Conservation (phyloP, 2,329 filamentous ascomycete genomes). For the Penicillium frequentans region DNA sequence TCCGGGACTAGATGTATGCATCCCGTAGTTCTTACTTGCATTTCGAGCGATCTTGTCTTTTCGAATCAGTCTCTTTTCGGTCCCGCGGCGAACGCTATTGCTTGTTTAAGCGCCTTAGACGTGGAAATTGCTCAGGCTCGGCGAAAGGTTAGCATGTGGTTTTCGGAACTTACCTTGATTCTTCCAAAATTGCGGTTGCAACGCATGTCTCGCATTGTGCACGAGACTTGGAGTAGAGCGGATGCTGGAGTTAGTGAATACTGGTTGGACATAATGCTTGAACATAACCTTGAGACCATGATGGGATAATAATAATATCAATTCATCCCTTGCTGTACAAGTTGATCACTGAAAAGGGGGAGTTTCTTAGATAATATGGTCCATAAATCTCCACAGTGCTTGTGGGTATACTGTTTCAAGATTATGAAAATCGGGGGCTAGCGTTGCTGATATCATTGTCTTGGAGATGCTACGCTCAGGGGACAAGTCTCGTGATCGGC, state of each 20-base stretch:
- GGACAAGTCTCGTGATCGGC: background rate
- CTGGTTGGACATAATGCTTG: conserved; percentile 25
- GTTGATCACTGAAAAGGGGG: background rate
- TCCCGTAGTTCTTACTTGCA: conserved; percentile 19
- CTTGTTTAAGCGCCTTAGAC: conserved; percentile 20
- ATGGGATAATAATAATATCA: conserved; percentile 16
- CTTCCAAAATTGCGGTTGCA: conserved; percentile 23
- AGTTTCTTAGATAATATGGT: background rate
- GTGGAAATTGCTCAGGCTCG: conserved; percentile 24
- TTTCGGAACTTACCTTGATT: conserved; percentile 22
- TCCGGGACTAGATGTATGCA: conserved; percentile 24
- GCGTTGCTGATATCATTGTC: background rate
- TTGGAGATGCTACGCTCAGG: background rate
- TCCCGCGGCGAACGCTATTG: conserved; percentile 15
- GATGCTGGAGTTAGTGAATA: conserved; percentile 17
- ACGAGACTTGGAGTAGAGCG: conserved; percentile 21
- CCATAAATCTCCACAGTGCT: background rate
- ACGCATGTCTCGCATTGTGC: conserved; percentile 19
- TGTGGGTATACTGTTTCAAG: background rate
- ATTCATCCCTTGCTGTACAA: background rate
- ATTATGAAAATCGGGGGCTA: background rate
- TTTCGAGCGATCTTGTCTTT: conserved; percentile 25
- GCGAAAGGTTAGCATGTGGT: conserved; percentile 20
- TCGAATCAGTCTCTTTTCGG: conserved; percentile 18
- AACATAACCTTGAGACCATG: conserved; percentile 23